Percentiles rank a stretch among this genome's conserved stretches.
phyloP scores from a whole-genome alignment of 768 basidiomycete genomes.

The Suillus sp. region DNA sequence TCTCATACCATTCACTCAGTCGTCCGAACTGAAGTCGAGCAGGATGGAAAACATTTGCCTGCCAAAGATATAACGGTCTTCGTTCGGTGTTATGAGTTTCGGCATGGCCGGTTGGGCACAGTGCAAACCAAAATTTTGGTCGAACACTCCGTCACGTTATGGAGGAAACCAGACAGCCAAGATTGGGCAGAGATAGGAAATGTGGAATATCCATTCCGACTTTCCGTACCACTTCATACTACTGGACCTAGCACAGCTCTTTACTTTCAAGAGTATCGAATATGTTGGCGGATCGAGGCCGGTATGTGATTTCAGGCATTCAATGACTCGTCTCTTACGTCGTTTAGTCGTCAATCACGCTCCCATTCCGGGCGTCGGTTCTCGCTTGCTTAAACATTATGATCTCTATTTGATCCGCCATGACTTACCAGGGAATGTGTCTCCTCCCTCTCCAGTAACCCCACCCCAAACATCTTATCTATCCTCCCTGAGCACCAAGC shows the following conservation, averaged over 20 bases:
- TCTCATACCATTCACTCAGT: conserved; percentile 40
- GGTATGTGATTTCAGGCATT: conserved; percentile 44
- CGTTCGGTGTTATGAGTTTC: conserved; percentile 84
- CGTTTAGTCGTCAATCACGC: conserved; percentile 65
- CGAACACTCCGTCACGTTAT: conserved; percentile 66
- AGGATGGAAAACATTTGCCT: conserved; percentile 66
- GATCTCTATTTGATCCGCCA: conserved; percentile 75
- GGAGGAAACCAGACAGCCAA: conserved; percentile 61
- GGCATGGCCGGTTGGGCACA: conserved; percentile 59
- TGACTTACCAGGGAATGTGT: conserved; percentile 52
- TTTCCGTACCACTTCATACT: conserved; percentile 63
- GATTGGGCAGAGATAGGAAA: conserved; percentile 65
- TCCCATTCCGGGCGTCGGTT: conserved; percentile 66
- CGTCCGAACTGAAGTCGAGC: conserved; percentile 70
- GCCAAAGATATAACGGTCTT: conserved; percentile 69
- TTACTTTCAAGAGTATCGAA: conserved; percentile 75
- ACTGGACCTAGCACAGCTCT: conserved; percentile 66
- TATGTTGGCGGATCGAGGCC: conserved; percentile 84
- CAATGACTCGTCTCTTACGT: conserved; percentile 20
- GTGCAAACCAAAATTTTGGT: conserved; percentile 66
- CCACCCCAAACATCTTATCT: conserved; percentile 40
- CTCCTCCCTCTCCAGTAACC: conserved; percentile 38
- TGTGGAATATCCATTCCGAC: conserved; percentile 68
- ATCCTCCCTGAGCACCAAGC: conserved; percentile 49
- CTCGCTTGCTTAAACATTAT: conserved; percentile 66